Percentiles rank a stretch among this genome's conserved stretches.
phyloP scores from a whole-genome alignment of 202 grass and related monocot genomes.

The Setaria italica region DNA sequence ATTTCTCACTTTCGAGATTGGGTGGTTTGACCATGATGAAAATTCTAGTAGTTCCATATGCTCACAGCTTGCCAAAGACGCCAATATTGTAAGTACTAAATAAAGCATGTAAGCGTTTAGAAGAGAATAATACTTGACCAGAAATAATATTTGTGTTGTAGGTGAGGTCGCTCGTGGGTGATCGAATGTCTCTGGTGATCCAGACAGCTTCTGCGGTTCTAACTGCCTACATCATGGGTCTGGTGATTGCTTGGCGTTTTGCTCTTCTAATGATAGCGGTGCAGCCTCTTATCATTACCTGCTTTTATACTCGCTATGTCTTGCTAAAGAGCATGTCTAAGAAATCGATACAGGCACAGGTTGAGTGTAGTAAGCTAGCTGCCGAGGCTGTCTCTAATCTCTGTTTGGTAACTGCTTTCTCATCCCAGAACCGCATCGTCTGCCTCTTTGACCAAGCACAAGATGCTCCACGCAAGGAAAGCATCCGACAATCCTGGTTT shows the following conservation, averaged over 20 bases:
- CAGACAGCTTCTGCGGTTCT: constrained; percentile 73
- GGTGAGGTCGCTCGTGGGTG: constrained; percentile 65
- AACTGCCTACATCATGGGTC: constrained; percentile 81
- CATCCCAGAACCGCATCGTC: constrained; percentile 75
- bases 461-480: constrained; percentile 56
- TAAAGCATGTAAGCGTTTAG: too few relatives aligned
- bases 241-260: constrained; percentile 84
- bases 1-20: constrained; percentile 66
- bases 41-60: constrained; percentile 82
- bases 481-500: constrained; percentile 70
- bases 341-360: constrained; percentile 75
- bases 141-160: constrained; percentile 24
- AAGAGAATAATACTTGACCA: too few relatives aligned
- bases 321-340: constrained; percentile 56
- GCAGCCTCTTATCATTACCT: neutral
- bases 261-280: constrained; percentile 43
- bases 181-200: constrained; percentile 79
- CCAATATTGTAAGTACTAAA: constrained; percentile 63
- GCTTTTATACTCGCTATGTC: neutral
- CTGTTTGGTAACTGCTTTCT: constrained; percentile 77
- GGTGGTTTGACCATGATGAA: constrained; percentile 55
- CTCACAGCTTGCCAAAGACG: constrained; percentile 78
- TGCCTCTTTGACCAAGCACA: constrained; percentile 67
- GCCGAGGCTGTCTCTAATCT: constrained; percentile 78
- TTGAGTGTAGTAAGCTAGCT: constrained; percentile 74